phyloP scores from a whole-genome alignment of 305 asterid species.

The Fraxinus greggii region DNA sequence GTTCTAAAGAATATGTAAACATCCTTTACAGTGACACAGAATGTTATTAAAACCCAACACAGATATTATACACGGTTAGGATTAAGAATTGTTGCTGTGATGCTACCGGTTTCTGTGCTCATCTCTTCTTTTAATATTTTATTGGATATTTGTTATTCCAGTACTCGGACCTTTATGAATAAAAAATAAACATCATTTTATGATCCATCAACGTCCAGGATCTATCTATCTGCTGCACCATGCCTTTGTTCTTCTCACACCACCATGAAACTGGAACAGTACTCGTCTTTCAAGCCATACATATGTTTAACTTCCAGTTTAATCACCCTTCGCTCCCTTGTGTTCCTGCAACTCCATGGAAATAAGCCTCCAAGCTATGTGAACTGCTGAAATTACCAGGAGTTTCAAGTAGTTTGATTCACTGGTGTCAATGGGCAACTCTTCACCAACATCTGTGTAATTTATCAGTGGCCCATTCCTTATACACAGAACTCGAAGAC shows the following conservation, averaged over 20 bases:
- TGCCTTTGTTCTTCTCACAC: slow-evolving; percentile 59
- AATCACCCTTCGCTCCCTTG: slow-evolving; percentile 61
- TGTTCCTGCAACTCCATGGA: slow-evolving; percentile 60
- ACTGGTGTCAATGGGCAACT: slow-evolving; percentile 40
- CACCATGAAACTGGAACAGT: slow-evolving; percentile 57
- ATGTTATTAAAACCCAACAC: background rate
- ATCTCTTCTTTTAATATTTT: background rate
- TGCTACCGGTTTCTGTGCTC: background rate
- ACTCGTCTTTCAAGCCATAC: slow-evolving; percentile 43
- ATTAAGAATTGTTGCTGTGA: background rate
- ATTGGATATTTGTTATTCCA: background rate
- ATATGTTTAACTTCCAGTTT: slow-evolving; percentile 36
- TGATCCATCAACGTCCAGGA: slow-evolving; percentile 53
- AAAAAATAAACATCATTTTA: slow-evolving; percentile 27
- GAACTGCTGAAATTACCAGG: slow-evolving; percentile 30
- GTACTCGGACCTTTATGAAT: background rate
- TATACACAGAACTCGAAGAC: slow-evolving; percentile 43
- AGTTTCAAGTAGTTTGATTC: slow-evolving; percentile 49
- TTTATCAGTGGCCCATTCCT: slow-evolving; percentile 41
- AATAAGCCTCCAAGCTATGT: slow-evolving; percentile 60
- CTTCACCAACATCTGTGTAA: slow-evolving; percentile 50
- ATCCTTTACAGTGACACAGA: background rate
- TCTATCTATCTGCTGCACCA: slow-evolving; percentile 67
- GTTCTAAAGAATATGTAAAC: background rate
- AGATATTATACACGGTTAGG: background rate